A percentile compares a stretch with the other conserved stretches of the same genome.
phyloP scores from a whole-genome alignment of 306 rosid genomes.

The Trichosanthes cucumerina region DNA sequence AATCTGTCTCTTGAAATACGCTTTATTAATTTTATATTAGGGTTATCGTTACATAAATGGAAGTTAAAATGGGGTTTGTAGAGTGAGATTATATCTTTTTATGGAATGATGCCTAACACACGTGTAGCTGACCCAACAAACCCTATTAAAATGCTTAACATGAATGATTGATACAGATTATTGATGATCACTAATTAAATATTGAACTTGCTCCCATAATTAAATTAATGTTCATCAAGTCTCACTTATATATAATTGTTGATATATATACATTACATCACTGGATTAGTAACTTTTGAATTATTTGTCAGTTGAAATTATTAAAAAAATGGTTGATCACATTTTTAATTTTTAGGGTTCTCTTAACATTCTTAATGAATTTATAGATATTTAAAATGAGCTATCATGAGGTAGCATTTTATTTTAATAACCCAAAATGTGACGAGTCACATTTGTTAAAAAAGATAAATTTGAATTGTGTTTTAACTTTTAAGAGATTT shows the following conservation, averaged over 20 bases:
- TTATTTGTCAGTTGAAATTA: not conserved
- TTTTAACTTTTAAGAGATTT: too few relatives aligned
- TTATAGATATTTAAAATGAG: not conserved
- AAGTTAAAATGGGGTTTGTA: not conserved
- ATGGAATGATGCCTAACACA: conserved; percentile 28
- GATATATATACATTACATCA: not conserved
- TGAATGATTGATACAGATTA: not conserved
- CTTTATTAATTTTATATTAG: not conserved
- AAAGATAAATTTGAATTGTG: too few relatives aligned
- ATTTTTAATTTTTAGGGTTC: not conserved
- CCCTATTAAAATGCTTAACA: conserved; percentile 16
- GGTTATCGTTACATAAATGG: not conserved
- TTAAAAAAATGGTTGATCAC: not conserved
- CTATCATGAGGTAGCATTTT: too few relatives aligned
- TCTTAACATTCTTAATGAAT: not conserved
- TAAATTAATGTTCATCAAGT: not conserved
- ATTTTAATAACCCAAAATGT: too few relatives aligned
- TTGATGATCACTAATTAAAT: not conserved
- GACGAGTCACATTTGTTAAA: too few relatives aligned
- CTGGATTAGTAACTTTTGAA: not conserved
- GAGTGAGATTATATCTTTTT: not conserved
- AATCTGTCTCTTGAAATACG: too few relatives aligned
- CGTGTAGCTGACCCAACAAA: conserved; percentile 16
- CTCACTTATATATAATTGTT: not conserved
- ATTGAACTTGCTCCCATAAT: not conserved